Evolutionary conservation across 108 stramenopile genomes (phyloP), one percentile per base, ranked within the genome.

Genomic region (Cyclotella baltica): DNA sequence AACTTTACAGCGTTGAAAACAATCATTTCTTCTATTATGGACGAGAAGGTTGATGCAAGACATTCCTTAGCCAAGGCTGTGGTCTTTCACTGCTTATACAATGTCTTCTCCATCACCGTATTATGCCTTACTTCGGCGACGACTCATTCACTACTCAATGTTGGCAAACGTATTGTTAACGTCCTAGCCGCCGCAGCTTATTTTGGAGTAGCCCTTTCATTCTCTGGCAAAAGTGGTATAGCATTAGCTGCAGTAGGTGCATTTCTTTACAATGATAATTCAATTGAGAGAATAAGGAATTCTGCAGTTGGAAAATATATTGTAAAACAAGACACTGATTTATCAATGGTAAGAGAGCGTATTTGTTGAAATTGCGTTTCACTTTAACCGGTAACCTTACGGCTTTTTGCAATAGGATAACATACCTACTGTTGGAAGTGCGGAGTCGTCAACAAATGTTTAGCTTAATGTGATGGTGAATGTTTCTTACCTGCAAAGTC

Each of bases 71-170:
- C 11, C 18, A 59, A 62, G 27, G 46, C 79, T 13, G 52, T 82
- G 3, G 40, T 85, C 0, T 89, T 67, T 50, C 88, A 89, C 56
- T 70, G 76, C n/a, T 46, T 89, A 18, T 89, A 89, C 81, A 89
- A 89, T 53, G 43, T 86, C 9, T 31, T 62, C 18, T 89, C 88
- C 46, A 83, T 89, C 30, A 83, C 77, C 9, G 76, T 81, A 0
- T 66, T 89, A 19, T 57, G 70, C 13, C 61, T 85, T 19, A 59
- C 55, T 16, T 87, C 88, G 19, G 86, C 88, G 34, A 59, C 72
- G 37, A 76, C 81, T 16, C 88, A 89, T 62, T 87, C 86, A 37
- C 59, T 89, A 5, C 68, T 86, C 23, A 89, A 89, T 67, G 88
- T 81, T 25, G 88, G 85, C 0, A 88, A 88, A 46, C 75, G 88